These are phyloP conservation scores for Aspergillus tamarii DNA, from an alignment of 2,329 filamentous ascomycete genomes.

Conservation along the genomic window DNA sequence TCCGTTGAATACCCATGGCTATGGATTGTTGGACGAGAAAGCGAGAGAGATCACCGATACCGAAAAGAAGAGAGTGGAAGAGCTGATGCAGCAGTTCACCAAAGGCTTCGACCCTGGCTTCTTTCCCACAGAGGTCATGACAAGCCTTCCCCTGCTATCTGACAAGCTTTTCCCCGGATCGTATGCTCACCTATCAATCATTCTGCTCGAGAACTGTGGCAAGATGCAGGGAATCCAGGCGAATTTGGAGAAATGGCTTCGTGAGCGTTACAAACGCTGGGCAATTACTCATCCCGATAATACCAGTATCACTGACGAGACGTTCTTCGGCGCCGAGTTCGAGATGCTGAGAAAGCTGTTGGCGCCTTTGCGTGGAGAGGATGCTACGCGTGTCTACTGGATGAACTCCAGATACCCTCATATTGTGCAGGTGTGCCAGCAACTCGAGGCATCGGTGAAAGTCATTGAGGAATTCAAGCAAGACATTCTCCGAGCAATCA, in stretches of 20 bases:
- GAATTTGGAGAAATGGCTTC: constrained; percentile 66
- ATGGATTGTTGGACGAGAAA: constrained; percentile 17
- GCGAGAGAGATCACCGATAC: constrained; percentile 15
- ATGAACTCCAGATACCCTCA: constrained; percentile 18
- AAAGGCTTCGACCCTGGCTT: constrained; percentile 25
- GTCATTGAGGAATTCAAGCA: constrained; percentile 28
- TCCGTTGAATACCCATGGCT: constrained; percentile 10
- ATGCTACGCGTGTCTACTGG: constrained; percentile 21
- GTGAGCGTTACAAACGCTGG: constrained; percentile 41
- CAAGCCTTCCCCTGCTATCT: constrained; percentile 11
- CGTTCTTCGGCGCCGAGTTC: constrained; percentile 24
- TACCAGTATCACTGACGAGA: constrained; percentile 20
- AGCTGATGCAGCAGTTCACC: constrained; percentile 21
- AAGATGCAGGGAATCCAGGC: constrained; percentile 67
- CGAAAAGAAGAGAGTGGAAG: constrained; percentile 16
- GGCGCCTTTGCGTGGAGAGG: constrained; percentile 24
- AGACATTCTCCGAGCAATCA: constrained; percentile 16
- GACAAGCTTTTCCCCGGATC: constrained; percentile 24
- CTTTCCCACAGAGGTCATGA: constrained; percentile 19
- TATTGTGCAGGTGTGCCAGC: constrained; percentile 14
- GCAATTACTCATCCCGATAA: constrained; percentile 2
- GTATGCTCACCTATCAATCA: constrained; percentile 28
- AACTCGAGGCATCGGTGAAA: constrained; percentile 22
- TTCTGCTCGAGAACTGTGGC: constrained; percentile 47
- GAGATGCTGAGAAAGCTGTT: constrained; percentile 28